A percentile compares a stretch with the other conserved stretches of the same genome.
Conservation (phyloP, 2,329 filamentous ascomycete genomes). For the Penicillium psychrosexuale region DNA sequence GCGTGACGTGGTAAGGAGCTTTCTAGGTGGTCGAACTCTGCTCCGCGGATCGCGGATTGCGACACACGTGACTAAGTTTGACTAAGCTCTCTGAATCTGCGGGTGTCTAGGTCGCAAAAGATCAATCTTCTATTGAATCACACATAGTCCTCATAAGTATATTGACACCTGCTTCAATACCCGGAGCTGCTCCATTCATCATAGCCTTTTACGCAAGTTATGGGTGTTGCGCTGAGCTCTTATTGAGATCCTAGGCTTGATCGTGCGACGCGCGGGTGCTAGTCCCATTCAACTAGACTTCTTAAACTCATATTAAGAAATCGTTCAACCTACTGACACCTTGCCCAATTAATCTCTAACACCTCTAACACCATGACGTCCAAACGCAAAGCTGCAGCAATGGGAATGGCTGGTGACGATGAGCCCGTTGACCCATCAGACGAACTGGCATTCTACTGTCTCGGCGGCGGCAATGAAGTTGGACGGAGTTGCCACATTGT, state of each 20-base stretch:
- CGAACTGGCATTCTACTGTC: constrained; percentile 87
- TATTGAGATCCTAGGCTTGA: constrained; percentile 4
- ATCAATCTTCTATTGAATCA: neutral
- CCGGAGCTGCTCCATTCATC: neutral
- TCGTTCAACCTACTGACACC: neutral
- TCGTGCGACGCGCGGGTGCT: constrained; percentile 3
- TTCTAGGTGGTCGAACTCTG: constrained; percentile 20
- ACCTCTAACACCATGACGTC: constrained; percentile 66
- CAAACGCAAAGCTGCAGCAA: constrained; percentile 81
- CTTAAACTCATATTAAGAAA: neutral
- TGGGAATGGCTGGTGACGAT: constrained; percentile 64
- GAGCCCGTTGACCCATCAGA: constrained; percentile 91
- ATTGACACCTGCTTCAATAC: neutral
- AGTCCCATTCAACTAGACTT: constrained; percentile 5
- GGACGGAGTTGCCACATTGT: constrained; percentile 96
- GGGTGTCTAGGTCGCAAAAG: neutral
- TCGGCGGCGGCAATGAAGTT: constrained; percentile 96
- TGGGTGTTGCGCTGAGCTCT: constrained; percentile 5
- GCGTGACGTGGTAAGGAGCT: constrained; percentile 21
- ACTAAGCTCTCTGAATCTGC: constrained; percentile 7
- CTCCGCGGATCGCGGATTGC: constrained; percentile 23
- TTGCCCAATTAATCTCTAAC: neutral
- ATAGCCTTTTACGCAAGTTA: constrained; percentile 1
- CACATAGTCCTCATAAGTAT: neutral
- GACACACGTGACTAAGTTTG: constrained; percentile 23